These are phyloP conservation scores for Fusarium ramigenum DNA, from an alignment of 2,329 filamentous ascomycete species.

Conservation along the genomic window DNA sequence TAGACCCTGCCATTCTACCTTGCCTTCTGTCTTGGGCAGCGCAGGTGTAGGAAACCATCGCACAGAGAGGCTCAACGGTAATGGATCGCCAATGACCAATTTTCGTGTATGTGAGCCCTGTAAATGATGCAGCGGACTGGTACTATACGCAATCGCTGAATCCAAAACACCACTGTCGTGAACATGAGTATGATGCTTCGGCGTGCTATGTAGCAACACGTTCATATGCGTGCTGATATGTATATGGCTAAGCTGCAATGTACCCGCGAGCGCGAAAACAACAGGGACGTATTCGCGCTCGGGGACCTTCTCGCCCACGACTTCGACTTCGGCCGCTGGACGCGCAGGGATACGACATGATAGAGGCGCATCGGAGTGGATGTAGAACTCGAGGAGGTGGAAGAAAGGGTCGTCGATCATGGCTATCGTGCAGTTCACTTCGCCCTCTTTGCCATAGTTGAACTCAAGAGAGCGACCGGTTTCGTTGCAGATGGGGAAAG, in stretches of 20 bases:
- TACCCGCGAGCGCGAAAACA: conserved; percentile 89
- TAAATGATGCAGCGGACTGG: conserved; percentile 73
- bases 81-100: conserved; percentile 86
- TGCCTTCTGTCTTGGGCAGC: conserved; percentile 73
- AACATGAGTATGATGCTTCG: conserved; percentile 69
- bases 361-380: conserved; percentile 94
- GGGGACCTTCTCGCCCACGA: conserved; percentile 60
- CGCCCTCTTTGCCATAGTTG: conserved; percentile 82
- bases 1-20: conserved; percentile 72
- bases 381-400: conserved; percentile 94
- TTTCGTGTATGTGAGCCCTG: conserved; percentile 64
- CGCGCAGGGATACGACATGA: conserved; percentile 88
- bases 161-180: conserved; percentile 83
- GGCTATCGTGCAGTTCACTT: conserved; percentile 85
- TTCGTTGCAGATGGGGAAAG: conserved; percentile 91
- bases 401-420: conserved; percentile 83
- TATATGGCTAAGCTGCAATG: conserved; percentile 86
- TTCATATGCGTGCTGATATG: conserved; percentile 93
- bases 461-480: conserved; percentile 84
- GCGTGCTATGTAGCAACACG: conserved; percentile 79
- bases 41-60: conserved; percentile 85
- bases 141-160: conserved; percentile 86
- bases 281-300: conserved; percentile 78
- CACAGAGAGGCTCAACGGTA: conserved; percentile 82
- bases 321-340: conserved; percentile 67